phyloP scores from a whole-genome alignment of 495 filamentous ascomycete species.

The Lasiosphaeriaceae sp. region DNA sequence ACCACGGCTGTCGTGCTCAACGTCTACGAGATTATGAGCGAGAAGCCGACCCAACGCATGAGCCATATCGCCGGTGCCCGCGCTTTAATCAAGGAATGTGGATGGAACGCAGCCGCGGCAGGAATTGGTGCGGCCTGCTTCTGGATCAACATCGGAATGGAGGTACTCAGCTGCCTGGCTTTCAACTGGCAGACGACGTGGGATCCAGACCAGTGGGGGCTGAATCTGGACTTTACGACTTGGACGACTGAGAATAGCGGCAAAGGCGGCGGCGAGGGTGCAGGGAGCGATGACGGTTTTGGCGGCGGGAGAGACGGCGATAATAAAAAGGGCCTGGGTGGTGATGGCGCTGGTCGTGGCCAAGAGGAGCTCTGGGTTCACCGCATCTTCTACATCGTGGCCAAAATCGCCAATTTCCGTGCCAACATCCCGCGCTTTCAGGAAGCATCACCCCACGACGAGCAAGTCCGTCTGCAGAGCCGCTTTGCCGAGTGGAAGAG shows the following conservation, averaged over 20 bases:
- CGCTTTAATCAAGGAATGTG: slow-evolving; percentile 85
- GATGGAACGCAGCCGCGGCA: slow-evolving; percentile 76
- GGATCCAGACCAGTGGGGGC: slow-evolving; percentile 88
- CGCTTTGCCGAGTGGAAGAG: slow-evolving; percentile 72
- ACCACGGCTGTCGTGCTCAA: slow-evolving; percentile 84
- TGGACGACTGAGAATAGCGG: slow-evolving; percentile 12
- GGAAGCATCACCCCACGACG: slow-evolving; percentile 54
- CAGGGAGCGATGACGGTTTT: slow-evolving; percentile 30
- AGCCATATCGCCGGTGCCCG: slow-evolving; percentile 84
- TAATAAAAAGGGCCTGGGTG: slow-evolving; percentile 50
- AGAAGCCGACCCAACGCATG: slow-evolving; percentile 69
- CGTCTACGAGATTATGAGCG: slow-evolving; percentile 88
- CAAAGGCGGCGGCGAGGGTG: slow-evolving; percentile 41
- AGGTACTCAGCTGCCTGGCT: slow-evolving; percentile 79
- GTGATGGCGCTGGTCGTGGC: slow-evolving; percentile 33
- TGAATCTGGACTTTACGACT: slow-evolving; percentile 71
- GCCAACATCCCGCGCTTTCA: slow-evolving; percentile 60
- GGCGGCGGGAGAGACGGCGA: slow-evolving; percentile 68
- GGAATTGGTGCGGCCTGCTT: slow-evolving; percentile 89
- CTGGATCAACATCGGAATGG: slow-evolving; percentile 90
- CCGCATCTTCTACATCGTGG: slow-evolving; percentile 84
- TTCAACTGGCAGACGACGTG: slow-evolving; percentile 87
- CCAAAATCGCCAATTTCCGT: slow-evolving; percentile 82
- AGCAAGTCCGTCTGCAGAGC: slow-evolving; percentile 60
- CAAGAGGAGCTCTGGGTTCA: slow-evolving; percentile 88